Evolutionary conservation across 1,284 basidiomycete species (phyloP).

Genomic region (Vanrija sp.): DNA sequence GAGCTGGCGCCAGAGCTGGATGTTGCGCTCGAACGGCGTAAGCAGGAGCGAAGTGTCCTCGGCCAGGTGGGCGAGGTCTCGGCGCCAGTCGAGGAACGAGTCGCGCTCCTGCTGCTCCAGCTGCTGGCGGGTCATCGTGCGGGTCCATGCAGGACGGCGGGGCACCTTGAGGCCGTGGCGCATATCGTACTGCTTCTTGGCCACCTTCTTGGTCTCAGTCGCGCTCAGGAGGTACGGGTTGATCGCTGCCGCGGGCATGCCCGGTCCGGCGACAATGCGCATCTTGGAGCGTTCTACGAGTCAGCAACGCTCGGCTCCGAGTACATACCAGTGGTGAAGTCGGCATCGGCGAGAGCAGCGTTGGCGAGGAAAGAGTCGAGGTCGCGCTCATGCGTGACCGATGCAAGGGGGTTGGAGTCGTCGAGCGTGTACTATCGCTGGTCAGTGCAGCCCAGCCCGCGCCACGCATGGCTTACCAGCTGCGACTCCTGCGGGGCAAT

Average conservation of each 20-base stretch:
- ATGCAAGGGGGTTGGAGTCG: constrained; percentile 70
- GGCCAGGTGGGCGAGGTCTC: constrained; percentile 72
- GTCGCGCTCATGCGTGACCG: constrained; percentile 93
- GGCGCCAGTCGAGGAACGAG: constrained; percentile 83
- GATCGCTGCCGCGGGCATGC: constrained; percentile 51
- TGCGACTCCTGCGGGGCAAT: constrained; percentile 65
- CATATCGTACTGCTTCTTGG: constrained; percentile 69
- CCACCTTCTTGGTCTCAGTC: constrained; percentile 72
- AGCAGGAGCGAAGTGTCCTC: constrained; percentile 62
- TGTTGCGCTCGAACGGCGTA: constrained; percentile 91
- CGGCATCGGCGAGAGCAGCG: constrained; percentile 86
- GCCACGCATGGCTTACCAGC: constrained; percentile 56
- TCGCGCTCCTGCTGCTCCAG: constrained; percentile 83
- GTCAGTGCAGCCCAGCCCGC: background rate
- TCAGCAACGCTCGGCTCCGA: background rate
- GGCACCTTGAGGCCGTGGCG: constrained; percentile 73
- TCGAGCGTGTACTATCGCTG: constrained; percentile 69
- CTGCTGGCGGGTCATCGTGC: constrained; percentile 66
- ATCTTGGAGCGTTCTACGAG: constrained; percentile 79
- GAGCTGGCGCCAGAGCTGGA: constrained; percentile 94
- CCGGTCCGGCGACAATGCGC: constrained; percentile 73
- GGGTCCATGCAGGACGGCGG: constrained; percentile 71
- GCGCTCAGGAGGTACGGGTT: constrained; percentile 86
- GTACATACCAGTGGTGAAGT: constrained; percentile 90
- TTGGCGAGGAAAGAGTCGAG: constrained; percentile 95